Evolutionary conservation across 352 stramenopile genomes (phyloP), one percentile per base, ranked within the genome.

Genomic region (Globisporangium apiculatum): DNA sequence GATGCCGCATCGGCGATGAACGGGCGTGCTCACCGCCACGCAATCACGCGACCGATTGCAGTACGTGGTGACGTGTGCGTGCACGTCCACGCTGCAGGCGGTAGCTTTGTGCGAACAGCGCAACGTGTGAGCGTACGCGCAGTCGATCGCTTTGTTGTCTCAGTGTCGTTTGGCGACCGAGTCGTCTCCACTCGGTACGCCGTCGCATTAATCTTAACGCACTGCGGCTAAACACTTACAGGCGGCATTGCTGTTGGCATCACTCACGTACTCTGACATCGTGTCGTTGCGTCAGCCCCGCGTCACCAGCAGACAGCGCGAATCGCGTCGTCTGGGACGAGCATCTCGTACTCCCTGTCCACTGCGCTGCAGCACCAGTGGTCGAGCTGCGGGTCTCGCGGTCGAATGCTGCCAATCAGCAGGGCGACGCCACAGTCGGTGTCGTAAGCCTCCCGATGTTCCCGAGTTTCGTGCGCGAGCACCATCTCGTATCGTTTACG

Each of bases 311-410:
- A 15, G 41, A 46, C 15, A 14, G 15, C 41, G 9, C 41, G 10
- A 46, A 48, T 14, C 59, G 48, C 12, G 7, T 76, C n/a, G 48
- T 55, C 11, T 79, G 71, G 71, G 64, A 79, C 48, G 68, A 79
- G 15, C 66, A 79, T 0, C 7, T 76, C 8, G 35, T 55, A 14
- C 56, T 79, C 45, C 46, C 55, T 9, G 48, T 73, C 4, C 40
- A 38, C 0, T 65, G 40, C 45, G 14, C 50, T 36, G 43, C 36
- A 6, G 47, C 64, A 3, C 66, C 70, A 14, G 15, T 74, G 14
- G 50, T 75, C 12, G 37, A 67, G 4, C n/a, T 79, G 1, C 62
- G 45, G 5, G 10, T 79, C 6, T 64, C 48, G 43, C 43, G 54
- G 3, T 1, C 31, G 15, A 31, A 31, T 31, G 17, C 48, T 31